Conservation (phyloP, 768 basidiomycete genomes). For the Tylopilus subfusipes region DNA sequence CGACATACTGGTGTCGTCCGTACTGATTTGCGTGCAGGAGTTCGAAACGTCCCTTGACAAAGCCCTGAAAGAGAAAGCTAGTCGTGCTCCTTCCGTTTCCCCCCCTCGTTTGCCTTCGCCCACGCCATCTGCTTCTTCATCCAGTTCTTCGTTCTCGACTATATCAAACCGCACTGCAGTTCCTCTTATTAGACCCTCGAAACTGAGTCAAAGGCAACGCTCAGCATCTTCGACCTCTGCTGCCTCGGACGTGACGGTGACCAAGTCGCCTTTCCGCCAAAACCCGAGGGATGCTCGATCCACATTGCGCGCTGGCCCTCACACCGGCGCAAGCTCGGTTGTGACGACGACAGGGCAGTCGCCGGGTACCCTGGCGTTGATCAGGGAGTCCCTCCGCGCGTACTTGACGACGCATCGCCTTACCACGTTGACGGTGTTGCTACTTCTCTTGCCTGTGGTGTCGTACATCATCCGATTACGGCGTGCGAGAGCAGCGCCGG, state of each 20-base stretch:
- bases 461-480: conserved; percentile 52
- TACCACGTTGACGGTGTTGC: conserved; percentile 42
- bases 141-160: conserved; percentile 64
- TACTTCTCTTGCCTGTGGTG: conserved; percentile 41
- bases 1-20: background rate
- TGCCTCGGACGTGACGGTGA: conserved; percentile 27
- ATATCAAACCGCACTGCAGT: conserved; percentile 71
- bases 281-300: conserved; percentile 5
- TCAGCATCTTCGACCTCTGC: conserved; percentile 23
- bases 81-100: conserved; percentile 20
- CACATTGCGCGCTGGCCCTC: conserved; percentile 12
- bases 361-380: conserved; percentile 35
- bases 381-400: conserved; percentile 46
- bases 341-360: conserved; percentile 18
- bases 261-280: conserved; percentile 11
- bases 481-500: conserved; percentile 32
- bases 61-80: conserved; percentile 29
- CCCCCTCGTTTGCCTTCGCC: conserved; percentile 41
- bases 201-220: conserved; percentile 12
- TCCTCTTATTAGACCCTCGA: conserved; percentile 33
- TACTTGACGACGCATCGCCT: conserved; percentile 48
- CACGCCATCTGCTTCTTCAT: conserved; percentile 55
- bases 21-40: conserved; percentile 23
- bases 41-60: conserved; percentile 33
- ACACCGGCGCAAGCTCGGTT: conserved; percentile 7